phyloP scores from a whole-genome alignment of 805 yeast genomes.

The Clavispora asparagi region DNA sequence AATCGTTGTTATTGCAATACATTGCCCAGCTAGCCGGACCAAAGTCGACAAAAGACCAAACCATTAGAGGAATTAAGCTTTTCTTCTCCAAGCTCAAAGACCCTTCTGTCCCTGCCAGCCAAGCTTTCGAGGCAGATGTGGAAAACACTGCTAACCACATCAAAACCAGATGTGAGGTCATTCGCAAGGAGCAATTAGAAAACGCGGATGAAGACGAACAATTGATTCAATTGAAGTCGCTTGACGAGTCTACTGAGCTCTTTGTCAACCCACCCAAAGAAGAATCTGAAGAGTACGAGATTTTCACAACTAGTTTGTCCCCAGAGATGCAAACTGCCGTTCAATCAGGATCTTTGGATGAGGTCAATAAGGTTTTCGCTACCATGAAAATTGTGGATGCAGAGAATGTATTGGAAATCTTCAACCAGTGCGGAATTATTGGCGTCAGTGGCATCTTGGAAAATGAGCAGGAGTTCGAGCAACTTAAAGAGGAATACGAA shows the following conservation, averaged over 20 bases:
- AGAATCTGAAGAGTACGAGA: conserved; percentile 50
- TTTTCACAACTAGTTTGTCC: conserved; percentile 53
- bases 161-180: conserved; percentile 62
- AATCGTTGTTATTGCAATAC: conserved; percentile 76
- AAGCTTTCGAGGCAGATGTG: conserved; percentile 70
- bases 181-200: conserved; percentile 46
- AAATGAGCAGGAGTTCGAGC: conserved; percentile 62
- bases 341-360: conserved; percentile 64
- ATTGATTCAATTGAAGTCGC: conserved; percentile 79
- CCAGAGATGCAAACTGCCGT: conserved; percentile 68
- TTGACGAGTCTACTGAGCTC: conserved; percentile 78
- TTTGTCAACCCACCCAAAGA: conserved; percentile 62
- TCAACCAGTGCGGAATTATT: conserved; percentile 78
- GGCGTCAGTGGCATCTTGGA: conserved; percentile 75
- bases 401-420: conserved; percentile 64
- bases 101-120: conserved; percentile 52
- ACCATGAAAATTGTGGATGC: conserved; percentile 71
- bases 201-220: conserved; percentile 51
- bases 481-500: conserved; percentile 45
- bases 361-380: conserved; percentile 78
- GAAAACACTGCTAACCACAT: conserved; percentile 73
- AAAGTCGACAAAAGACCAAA: conserved; percentile 23
- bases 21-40: conserved; percentile 43
- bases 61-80: conserved; percentile 47
- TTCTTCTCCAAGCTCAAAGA: conserved; percentile 63